Percentiles rank a stretch among this genome's conserved stretches.
These are phyloP conservation scores for Pneumocystis jirovecii DNA, from an alignment of 1,139 yeast species.

Conservation along the genomic window DNA sequence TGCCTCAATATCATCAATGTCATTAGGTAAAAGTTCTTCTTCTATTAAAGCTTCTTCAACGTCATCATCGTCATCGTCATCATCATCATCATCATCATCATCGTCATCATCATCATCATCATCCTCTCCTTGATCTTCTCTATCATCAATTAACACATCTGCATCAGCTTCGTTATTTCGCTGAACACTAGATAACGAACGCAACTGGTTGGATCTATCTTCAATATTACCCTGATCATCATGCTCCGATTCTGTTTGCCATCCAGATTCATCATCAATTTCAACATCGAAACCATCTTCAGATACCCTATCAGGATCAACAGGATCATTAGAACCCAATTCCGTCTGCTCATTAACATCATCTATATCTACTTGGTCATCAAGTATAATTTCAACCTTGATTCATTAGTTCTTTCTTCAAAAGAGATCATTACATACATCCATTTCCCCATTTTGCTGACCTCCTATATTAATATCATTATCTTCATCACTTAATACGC, in stretches of 20 bases:
- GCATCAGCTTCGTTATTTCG: conserved; percentile 27
- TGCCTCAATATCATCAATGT: not conserved
- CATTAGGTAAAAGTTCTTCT: conserved; percentile 12
- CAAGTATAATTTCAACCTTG: conserved; percentile 19
- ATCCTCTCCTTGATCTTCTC: conserved; percentile 12
- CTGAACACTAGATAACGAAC: not conserved
- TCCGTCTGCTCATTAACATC: conserved; percentile 17
- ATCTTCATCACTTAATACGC: conserved; percentile 20
- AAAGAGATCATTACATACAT: conserved; percentile 15
- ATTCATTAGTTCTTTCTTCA: not conserved
- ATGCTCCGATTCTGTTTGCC: not conserved
- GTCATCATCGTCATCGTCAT: conserved; percentile 14
- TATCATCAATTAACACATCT: conserved; percentile 16
- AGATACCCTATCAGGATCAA: conserved; percentile 16
- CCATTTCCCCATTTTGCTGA: conserved; percentile 20
- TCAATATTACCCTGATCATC: not conserved
- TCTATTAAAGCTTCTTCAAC: conserved; percentile 13
- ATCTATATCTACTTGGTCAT: conserved; percentile 20
- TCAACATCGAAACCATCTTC: conserved; percentile 17
- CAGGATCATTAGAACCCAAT: conserved; percentile 14
- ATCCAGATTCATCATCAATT: conserved; percentile 25
- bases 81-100: conserved; percentile 11
- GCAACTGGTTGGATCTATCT: not conserved
- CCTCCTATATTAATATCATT: conserved; percentile 23
- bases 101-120: conserved; percentile 9